phyloP scores from a whole-genome alignment of 805 yeast genomes.

The Candida andamanensis region DNA sequence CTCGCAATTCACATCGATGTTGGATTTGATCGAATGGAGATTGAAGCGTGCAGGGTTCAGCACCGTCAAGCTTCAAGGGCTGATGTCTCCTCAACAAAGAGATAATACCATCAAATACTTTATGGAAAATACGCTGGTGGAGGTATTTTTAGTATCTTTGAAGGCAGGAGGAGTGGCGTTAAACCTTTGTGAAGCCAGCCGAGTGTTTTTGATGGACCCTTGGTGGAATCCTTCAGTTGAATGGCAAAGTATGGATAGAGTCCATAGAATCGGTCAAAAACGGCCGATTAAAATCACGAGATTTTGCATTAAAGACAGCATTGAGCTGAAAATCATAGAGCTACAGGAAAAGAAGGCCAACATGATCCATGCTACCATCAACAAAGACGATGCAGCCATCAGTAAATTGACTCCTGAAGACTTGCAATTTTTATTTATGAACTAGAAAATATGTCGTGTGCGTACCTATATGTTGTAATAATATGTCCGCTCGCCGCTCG shows the following conservation, averaged over 20 bases:
- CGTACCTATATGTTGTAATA: too few species aligned
- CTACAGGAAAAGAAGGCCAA: slow-evolving; percentile 96
- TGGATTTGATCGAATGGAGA: slow-evolving; percentile 95
- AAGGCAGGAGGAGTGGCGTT: slow-evolving; percentile 99
- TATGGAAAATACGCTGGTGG: slow-evolving; percentile 89
- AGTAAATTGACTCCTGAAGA: slow-evolving; percentile 88
- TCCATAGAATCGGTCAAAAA: slow-evolving; percentile 93
- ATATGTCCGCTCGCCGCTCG: too few species aligned
- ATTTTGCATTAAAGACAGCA: slow-evolving; percentile 92
- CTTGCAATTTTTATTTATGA: slow-evolving; percentile 88
- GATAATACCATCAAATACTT: slow-evolving; percentile 87
- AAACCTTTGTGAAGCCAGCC: slow-evolving; percentile 94
- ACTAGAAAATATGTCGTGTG: slow-evolving; percentile 45
- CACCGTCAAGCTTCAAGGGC: slow-evolving; percentile 92
- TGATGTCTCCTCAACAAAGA: slow-evolving; percentile 94
- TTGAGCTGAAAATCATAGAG: slow-evolving; percentile 92
- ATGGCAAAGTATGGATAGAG: slow-evolving; percentile 98
- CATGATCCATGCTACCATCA: slow-evolving; percentile 96
- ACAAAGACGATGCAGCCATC: slow-evolving; percentile 87
- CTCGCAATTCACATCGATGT: slow-evolving; percentile 95
- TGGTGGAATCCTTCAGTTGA: slow-evolving; percentile 99
- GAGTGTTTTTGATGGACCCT: slow-evolving; percentile 92
- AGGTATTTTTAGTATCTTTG: slow-evolving; percentile 87
- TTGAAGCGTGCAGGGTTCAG: slow-evolving; percentile 90
- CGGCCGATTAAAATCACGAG: slow-evolving; percentile 92